Conservation (phyloP, 1,139 yeast species). For the Groenewaldozyma sp. region DNA sequence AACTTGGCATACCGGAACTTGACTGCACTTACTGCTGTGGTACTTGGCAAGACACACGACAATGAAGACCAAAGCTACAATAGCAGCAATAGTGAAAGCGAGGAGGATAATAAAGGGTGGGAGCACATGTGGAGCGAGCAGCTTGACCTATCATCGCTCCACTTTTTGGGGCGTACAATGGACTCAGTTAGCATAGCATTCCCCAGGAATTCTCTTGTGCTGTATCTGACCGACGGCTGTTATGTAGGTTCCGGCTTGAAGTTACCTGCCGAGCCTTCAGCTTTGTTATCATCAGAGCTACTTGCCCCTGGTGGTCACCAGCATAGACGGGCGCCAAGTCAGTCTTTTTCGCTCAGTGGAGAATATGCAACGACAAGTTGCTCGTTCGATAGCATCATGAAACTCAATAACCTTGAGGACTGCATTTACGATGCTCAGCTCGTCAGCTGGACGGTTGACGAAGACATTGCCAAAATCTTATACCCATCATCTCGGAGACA, state of each 20-base stretch:
- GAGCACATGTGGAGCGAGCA: constrained; percentile 9
- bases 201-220: constrained; percentile 28
- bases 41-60: constrained; percentile 13
- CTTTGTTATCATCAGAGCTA: no score
- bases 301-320: no score
- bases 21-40: constrained; percentile 10
- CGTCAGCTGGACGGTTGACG: constrained; percentile 21
- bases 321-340: neutral
- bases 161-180: constrained; percentile 19
- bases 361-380: constrained; percentile 14
- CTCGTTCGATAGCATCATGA: constrained; percentile 39
- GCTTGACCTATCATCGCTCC: constrained; percentile 12
- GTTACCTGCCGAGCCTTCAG: constrained; percentile 7
- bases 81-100: no score
- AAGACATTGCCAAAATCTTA: constrained; percentile 10
- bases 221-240: constrained; percentile 34
- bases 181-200: constrained; percentile 15
- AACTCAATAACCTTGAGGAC: constrained; percentile 36
- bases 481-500: neutral
- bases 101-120: neutral
- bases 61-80: neutral
- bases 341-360: neutral
- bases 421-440: constrained; percentile 33
- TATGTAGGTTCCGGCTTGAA: constrained; percentile 18
- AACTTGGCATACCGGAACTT: constrained; percentile 11